Evolutionary conservation across 164 flowering plant genomes (phyloP), one percentile per base, ranked within the genome.

Genomic region (Vitis vinifera): DNA sequence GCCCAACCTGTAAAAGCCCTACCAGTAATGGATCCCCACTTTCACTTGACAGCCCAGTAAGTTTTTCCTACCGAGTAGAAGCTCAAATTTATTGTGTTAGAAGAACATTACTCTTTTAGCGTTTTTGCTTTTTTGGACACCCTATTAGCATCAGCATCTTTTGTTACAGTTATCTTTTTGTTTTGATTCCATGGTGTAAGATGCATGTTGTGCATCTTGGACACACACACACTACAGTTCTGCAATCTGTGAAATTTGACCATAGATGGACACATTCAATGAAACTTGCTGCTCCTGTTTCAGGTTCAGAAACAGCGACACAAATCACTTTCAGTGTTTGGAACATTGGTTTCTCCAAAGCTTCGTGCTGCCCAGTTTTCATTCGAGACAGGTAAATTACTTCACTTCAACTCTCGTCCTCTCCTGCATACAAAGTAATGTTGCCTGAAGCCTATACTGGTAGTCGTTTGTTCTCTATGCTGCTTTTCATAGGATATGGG

Each of bases 331-430:
- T 85, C 93, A 29, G 80, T 92, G 68, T 94, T 92, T 82, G 98
- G 98, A 66, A 75, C 83, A 49, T 77, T 91, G 75, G 91, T 91
- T 71, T 92, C 97, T 64, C 97, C 98, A 44, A 94, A 91, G 87
- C 94, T 92, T 61, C 88, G 97, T 52, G 64, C 75, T 71, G 85
- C 98, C 50, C 98, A 92, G 69, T 66, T 78, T 58, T 91, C 98
- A 66, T 94, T 94, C 76, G 98, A 94, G 78, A 86, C 82, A 83
- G 97, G 97, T 94, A 37, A 37, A 0, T 37, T 3, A 6, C 44
- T 37, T 37, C 7, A 3, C 4, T 37, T 37, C 44, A 37, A 37
- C 44, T 37, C 44, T 37, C 0, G 0, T 37, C 44, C 44, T 37
- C 7, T 37, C 44, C 44, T 37, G 44, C 44, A 37, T 37, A 2